Evolutionary conservation across 495 filamentous ascomycete genomes (phyloP), one percentile per base, ranked within the genome.

Genomic region (Daldinia caldariorum): DNA sequence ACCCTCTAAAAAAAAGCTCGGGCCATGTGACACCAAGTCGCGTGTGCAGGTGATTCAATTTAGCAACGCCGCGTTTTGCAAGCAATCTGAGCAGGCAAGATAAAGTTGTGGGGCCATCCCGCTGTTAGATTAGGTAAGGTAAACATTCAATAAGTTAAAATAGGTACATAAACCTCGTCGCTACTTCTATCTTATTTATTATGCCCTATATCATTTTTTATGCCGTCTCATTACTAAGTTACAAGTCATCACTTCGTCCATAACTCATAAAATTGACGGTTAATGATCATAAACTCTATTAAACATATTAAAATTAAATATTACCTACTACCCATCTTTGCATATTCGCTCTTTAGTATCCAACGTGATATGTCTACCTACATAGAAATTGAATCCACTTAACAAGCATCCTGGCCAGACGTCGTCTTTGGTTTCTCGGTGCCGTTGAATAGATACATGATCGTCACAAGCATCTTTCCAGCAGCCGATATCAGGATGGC

Each of bases 401-500:
- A 76, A 61, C 74, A 74, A 45, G 63, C 71, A 0, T 58, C 68
- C 20, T 67, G 60, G 3, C 61, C 64, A 3, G 56, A 56, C 12
- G 47, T 62, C 29, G 31, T 49, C 67, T 69, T 76, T 34, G 80
- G 67, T 63, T 77, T 72, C 20, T 82, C 81, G 0, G 78, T 71
- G 16, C 68, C 39, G 59, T 80, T 82, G 50, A 83, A 83, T 13
- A 83, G 67, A 58, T 79, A 84, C 79, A 84, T 80, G 9, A 75
- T 51, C 20, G 79, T 78, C 3, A 84, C 83, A 47, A 83, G 39
- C 62, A 79, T 61, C 65, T 85, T 85, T 60, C 83, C 83, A 0
- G 78, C 80, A 0, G 74, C 83, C 1, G 78, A 81, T 1, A 83
- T 73, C 39, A 79, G 58, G 4, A 85, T 65, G 7, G 82, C 81